Base-by-base conservation (phyloP, 305 asterid species). In the Stenogyne calaminthoides region DNA sequence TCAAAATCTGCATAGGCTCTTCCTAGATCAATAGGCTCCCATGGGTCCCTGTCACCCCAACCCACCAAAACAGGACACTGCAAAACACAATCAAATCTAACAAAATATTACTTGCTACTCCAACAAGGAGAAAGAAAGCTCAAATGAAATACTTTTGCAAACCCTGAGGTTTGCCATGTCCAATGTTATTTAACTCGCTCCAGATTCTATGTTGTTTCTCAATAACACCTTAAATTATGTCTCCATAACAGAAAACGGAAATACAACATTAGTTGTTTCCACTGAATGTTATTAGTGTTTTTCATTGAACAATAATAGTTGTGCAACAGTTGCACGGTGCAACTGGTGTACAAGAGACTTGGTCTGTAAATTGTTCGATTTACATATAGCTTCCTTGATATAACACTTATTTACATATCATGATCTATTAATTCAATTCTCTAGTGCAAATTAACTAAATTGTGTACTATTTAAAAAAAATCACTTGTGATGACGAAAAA, bases 21-120 rank as follows among this genome's bases (percentile, higher is more conserved):
- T 55, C 99, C 99, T 3, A 91, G 87, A 57, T 91, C 95, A 60
- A 94, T 71, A 19, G 99, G 99, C 75, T 94, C 99, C 99, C 99
- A 94, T 15, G 99, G 99, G 86, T 94, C 99, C 83, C 86, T 94
- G 63, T 91, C 99, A 57, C 97, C 97, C 98, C 98, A 91, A 32
- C 76, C 96, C 80, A 94, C 91, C 87, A 91, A 75, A 64, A 91
- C 95, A 67, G 96, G 98, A 76, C 97, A 87, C 99, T 94, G 67
- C 44, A 82, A 62, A 12, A 34, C 67, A 59, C 9, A 54, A 57
- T 9, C 9, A 36, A 64, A 39, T 51, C 3, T 37, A 70, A 60
- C 44, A 20, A 11, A 29, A 51, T 19, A 40, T 66, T 15, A 64
- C 0, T 56, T 15, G 54, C 25, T 44, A 37, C 32, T 61, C 9